Percentiles rank a stretch among this genome's conserved stretches.
phyloP scores from a whole-genome alignment of 176 grass and related monocot species.

The Triticum dicoccoides region DNA sequence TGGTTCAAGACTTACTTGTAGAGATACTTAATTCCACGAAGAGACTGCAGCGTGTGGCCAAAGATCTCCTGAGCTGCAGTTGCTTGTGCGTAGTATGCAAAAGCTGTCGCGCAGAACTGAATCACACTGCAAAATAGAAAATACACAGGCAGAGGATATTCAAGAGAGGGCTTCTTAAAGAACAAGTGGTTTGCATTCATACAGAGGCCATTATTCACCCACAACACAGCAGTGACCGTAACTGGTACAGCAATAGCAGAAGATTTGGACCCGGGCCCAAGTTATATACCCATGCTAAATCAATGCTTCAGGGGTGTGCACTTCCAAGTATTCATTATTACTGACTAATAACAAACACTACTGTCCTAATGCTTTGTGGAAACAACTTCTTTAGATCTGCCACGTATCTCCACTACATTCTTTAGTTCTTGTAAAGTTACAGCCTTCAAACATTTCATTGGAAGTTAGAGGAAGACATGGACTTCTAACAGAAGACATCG shows the following conservation, averaged over 20 bases:
- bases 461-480: not conserved
- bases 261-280: not conserved
- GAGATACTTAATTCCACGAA: constrained; percentile 97
- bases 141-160: not conserved
- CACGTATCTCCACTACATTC: not conserved
- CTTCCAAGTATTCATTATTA: constrained; percentile 1
- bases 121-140: constrained; percentile 80
- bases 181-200: not conserved
- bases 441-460: not conserved
- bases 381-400: not conserved
- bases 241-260: too few species aligned
- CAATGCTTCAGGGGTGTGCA: not conserved
- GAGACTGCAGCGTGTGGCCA: constrained; percentile 88
- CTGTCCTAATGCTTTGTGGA: not conserved
- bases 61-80: constrained; percentile 99
- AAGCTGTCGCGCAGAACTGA: constrained; percentile 95
- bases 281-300: not conserved
- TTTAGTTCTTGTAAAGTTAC: not conserved
- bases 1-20: constrained; percentile 75
- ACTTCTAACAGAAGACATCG: constrained; percentile 14
- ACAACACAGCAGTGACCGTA: too few species aligned
- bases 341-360: not conserved
- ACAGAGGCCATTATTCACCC: not conserved
- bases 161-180: not conserved
- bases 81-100: constrained; percentile 95